Conservation (phyloP, 441 rosid species). For the Gossypium trilobum region DNA sequence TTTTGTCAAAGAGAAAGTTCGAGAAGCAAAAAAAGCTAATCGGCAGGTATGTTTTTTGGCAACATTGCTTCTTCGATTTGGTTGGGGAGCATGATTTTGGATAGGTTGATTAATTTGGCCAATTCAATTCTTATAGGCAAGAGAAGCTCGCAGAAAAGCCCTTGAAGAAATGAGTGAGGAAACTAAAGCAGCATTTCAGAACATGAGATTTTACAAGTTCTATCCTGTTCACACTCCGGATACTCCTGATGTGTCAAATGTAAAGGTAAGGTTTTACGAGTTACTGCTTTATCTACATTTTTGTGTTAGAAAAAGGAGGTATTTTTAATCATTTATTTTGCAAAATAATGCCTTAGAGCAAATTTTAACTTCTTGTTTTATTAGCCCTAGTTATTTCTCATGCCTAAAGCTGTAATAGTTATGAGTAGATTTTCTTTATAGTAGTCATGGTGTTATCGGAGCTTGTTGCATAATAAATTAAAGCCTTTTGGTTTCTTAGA, state of each 20-base stretch:
- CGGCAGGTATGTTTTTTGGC: constrained; percentile 43
- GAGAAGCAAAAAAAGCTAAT: constrained; percentile 78
- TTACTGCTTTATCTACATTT: background rate
- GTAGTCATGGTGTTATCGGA: background rate
- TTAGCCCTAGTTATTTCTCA: background rate
- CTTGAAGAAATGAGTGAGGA: constrained; percentile 62
- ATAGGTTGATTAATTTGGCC: background rate
- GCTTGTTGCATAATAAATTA: background rate
- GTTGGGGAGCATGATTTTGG: background rate
- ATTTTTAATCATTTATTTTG: background rate
- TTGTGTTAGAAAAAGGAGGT: background rate
- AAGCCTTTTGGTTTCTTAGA: background rate
- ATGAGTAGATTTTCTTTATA: background rate
- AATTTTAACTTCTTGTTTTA: background rate
- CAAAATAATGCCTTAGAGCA: background rate
- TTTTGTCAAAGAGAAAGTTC: constrained; percentile 65
- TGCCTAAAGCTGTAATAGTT: background rate
- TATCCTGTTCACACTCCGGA: constrained; percentile 64
- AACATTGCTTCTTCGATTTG: constrained; percentile 4
- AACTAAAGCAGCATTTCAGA: constrained; percentile 44
- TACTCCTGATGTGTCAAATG: constrained; percentile 59
- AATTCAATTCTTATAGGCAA: constrained; percentile 37
- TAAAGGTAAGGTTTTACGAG: constrained; percentile 35
- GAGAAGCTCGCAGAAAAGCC: constrained; percentile 61
- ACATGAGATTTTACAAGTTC: constrained; percentile 74